A percentile compares a stretch with the other conserved stretches of the same genome.
These are phyloP conservation scores for Roridomyces roridus DNA, from an alignment of 768 basidiomycete species.

Conservation along the genomic window DNA sequence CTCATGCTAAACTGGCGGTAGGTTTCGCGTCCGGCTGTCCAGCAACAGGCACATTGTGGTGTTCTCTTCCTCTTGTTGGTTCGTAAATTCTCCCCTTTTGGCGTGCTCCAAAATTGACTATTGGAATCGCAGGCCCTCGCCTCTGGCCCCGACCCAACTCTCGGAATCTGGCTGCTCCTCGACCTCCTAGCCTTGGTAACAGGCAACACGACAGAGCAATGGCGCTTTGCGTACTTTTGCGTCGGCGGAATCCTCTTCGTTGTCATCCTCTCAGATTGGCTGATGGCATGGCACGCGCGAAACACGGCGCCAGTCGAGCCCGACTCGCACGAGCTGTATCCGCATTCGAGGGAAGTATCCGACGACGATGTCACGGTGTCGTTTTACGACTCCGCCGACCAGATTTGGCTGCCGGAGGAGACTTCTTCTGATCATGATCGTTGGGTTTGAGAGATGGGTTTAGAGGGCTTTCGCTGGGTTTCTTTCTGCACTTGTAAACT, in stretches of 20 bases:
- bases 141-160: constrained; percentile 44
- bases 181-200: constrained; percentile 37
- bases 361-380: constrained; percentile 5
- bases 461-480: not conserved
- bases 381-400: not conserved
- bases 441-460: not conserved
- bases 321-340: not conserved
- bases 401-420: constrained; percentile 6
- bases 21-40: constrained; percentile 24
- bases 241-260: constrained; percentile 27
- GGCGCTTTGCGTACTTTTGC: constrained; percentile 33
- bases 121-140: constrained; percentile 44
- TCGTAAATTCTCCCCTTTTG: constrained; percentile 11
- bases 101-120: no score
- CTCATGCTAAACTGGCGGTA: constrained; percentile 22
- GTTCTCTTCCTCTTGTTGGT: constrained; percentile 39
- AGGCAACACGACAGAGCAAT: constrained; percentile 29
- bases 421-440: no score
- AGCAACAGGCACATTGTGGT: constrained; percentile 32
- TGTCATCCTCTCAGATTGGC: constrained; percentile 18
- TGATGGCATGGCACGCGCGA: constrained; percentile 1
- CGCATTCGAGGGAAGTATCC: not conserved
- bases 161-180: constrained; percentile 38
- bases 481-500: no score
- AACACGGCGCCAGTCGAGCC: not conserved